phyloP scores from a whole-genome alignment of 2,329 filamentous ascomycete species.

The Fusarium dlaminii region DNA sequence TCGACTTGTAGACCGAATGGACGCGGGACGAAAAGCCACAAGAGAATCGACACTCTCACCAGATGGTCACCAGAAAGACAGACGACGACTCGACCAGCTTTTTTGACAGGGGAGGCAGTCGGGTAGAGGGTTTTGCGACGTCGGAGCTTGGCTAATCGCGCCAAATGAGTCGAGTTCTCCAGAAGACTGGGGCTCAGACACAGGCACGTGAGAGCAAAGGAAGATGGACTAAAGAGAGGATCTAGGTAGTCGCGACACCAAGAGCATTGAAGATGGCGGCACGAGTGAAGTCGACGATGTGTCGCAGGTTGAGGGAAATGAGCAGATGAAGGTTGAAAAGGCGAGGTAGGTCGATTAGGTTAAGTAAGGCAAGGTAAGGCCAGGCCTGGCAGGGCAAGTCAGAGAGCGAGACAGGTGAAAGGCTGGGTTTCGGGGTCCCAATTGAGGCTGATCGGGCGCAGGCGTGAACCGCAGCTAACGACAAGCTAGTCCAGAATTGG shows the following conservation, averaged over 20 bases:
- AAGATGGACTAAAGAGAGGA: background rate
- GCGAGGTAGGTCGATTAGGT: constrained; percentile 6
- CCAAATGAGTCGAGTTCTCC: constrained; percentile 32
- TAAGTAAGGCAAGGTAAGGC: background rate
- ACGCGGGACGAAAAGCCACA: constrained; percentile 10
- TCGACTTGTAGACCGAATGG: constrained; percentile 9
- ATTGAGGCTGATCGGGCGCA: constrained; percentile 44
- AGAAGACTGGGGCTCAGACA: constrained; percentile 25
- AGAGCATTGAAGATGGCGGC: background rate
- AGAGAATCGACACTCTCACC: constrained; percentile 16
- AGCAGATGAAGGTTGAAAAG: constrained; percentile 21
- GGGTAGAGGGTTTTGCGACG: constrained; percentile 37
- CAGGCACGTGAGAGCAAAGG: constrained; percentile 26
- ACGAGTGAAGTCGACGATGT: background rate
- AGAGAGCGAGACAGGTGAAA: constrained; percentile 12
- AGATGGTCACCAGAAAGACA: constrained; percentile 8
- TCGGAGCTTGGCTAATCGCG: constrained; percentile 40
- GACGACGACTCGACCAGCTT: constrained; percentile 5
- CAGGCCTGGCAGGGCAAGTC: background rate
- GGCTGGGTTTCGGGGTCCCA: constrained; percentile 36
- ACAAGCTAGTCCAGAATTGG: constrained; percentile 33
- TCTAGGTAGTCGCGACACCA: constrained; percentile 13
- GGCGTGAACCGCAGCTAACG: constrained; percentile 23
- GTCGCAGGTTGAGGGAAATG: constrained; percentile 3
- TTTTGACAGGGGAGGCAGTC: constrained; percentile 20